Percentiles rank a stretch among this genome's conserved stretches.
Conservation (phyloP, 148 eudicot genomes). For the Arbutus unedo region DNA sequence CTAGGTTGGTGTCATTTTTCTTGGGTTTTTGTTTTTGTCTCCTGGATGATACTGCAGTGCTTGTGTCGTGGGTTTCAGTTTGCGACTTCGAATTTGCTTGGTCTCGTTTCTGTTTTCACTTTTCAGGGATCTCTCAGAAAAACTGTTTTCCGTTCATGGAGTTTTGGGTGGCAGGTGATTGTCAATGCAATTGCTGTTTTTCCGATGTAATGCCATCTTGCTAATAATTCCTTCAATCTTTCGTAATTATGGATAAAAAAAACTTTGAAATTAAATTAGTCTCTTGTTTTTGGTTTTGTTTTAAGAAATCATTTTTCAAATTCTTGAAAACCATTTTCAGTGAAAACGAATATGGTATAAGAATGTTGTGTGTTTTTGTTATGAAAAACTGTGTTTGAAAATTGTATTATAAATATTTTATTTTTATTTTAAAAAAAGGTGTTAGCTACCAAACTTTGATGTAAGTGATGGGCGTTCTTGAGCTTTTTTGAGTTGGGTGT, state of each 20-base stretch:
- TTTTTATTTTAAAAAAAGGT: not conserved
- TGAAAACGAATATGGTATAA: not conserved
- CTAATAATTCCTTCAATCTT: no score
- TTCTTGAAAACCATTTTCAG: not conserved
- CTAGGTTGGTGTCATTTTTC: not conserved
- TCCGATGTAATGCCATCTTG: no score
- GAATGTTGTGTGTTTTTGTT: not conserved
- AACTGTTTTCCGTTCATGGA: not conserved
- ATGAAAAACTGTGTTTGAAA: not conserved
- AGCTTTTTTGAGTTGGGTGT: not conserved
- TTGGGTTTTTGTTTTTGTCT: conserved; percentile 3
- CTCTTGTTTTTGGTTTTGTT: not conserved
- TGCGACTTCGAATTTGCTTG: no score
- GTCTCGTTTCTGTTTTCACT: not conserved
- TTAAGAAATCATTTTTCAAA: not conserved
- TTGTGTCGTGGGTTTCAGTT: conserved; percentile 9
- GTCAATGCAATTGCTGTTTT: no score
- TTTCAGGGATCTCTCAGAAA: not conserved
- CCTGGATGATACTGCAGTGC: not conserved
- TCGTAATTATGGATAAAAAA: no score
- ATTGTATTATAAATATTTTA: not conserved
- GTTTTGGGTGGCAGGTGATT: no score
- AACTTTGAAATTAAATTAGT: no score
- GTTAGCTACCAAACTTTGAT: not conserved
- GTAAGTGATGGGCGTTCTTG: not conserved